Base-by-base conservation (phyloP, 2,329 filamentous ascomycete genomes). In the Talaromyces sp. region DNA sequence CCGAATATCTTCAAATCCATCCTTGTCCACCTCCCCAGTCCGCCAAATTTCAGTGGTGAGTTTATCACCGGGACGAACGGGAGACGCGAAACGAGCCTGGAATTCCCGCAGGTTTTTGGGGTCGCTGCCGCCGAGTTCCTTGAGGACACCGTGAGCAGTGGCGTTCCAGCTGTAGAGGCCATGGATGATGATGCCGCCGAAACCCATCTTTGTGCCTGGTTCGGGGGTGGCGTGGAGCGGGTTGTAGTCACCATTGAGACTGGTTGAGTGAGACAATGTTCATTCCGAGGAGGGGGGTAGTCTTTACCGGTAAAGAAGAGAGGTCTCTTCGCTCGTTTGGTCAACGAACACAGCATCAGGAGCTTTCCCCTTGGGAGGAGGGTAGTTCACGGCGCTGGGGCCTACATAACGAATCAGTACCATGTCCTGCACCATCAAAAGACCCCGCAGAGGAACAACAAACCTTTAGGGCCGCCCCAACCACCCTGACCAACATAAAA, bases 241-340 rank as follows among this genome's bases (percentile, higher is more conserved):
- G 82, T 97, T 97, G 80, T 97, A 97, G 81, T 97, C 93, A 69
- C 93, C 93, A 72, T 96, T 97, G 60, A 97, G 85, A 68, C 92
- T 86, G 68, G 73, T 43, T 45, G 37, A 58, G 13, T 41, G 35
- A 63, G 60, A 48, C 61, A 7, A 41, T 37, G 2, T 24, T 33
- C 37, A 16, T 54, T n/a, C 9, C 14, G 10, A 14, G 27, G 13
- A 5, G 31, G 45, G 35, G 37, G 16, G 14, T 19, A 11, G 33
- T 33, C 65, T 77, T 72, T 76, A 84, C 79, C 85, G 86, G 78
- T 95, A 95, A 63, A 95, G 82, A 68, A 90, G 85, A 9, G 91
- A 87, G 4, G 91, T 91, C 80, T 93, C 87, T 62, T 81, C 74
- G 31, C 82, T 90, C 4, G 90, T 92, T 78, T 92, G 88, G 72